Evolutionary conservation across 2,329 filamentous ascomycete species (phyloP).

Genomic region (Thielaviopsis populi): DNA sequence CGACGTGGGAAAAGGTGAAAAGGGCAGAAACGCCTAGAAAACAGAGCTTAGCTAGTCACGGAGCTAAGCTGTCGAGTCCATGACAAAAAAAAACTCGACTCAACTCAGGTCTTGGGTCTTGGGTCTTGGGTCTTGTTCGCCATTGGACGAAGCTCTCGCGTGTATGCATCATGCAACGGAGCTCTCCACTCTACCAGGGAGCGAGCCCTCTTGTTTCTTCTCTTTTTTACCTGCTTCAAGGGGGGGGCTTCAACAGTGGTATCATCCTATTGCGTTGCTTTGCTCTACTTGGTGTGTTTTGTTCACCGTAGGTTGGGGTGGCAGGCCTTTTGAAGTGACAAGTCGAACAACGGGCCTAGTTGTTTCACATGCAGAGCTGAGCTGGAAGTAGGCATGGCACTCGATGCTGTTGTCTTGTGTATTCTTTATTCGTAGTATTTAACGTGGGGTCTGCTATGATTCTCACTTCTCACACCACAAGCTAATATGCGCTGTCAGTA

Average conservation of each 20-base stretch:
- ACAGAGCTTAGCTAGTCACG: not conserved
- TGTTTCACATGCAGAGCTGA: too few species aligned
- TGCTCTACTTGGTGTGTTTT: too few species aligned
- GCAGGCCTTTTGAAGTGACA: too few species aligned
- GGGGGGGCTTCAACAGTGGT: too few species aligned
- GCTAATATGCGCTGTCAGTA: not conserved
- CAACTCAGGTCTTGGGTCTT: not conserved
- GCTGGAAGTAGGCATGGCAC: too few species aligned
- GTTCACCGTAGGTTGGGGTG: too few species aligned
- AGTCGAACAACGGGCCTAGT: too few species aligned
- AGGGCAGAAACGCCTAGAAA: not conserved
- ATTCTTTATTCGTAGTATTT: not conserved
- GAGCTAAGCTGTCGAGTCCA: not conserved
- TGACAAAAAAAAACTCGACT: not conserved
- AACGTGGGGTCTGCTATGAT: not conserved
- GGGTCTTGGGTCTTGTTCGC: not conserved
- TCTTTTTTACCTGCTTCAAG: not conserved
- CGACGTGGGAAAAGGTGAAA: too few species aligned
- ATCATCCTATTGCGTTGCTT: too few species aligned
- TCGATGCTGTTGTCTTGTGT: too few species aligned
- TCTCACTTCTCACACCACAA: not conserved
- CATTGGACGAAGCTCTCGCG: not conserved
- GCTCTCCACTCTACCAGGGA: not conserved
- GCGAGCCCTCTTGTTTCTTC: not conserved
- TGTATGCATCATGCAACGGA: not conserved